These are phyloP conservation scores for Psilocybe mexicana DNA, from an alignment of 1,284 basidiomycete genomes.

Conservation along the genomic window DNA sequence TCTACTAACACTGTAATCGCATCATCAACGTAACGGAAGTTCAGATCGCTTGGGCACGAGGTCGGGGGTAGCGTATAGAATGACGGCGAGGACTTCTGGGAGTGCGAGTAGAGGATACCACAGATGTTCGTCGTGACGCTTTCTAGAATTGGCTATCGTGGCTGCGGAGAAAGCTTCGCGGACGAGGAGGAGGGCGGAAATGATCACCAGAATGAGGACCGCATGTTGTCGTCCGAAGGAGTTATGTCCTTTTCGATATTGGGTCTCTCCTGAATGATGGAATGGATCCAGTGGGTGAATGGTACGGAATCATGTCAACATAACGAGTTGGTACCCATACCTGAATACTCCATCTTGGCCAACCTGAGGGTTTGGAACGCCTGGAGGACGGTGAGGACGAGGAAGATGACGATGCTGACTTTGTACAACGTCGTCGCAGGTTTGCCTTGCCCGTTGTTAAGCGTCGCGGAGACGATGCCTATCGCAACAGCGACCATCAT, in stretches of 20 bases:
- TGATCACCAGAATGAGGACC: slow-evolving; percentile 35
- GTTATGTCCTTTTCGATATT: background rate
- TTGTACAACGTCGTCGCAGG: slow-evolving; percentile 8
- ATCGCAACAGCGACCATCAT: slow-evolving; percentile 30
- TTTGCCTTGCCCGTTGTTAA: slow-evolving; percentile 1
- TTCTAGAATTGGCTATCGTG: slow-evolving; percentile 30
- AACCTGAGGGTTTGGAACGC: slow-evolving; percentile 39
- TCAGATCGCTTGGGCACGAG: slow-evolving; percentile 35
- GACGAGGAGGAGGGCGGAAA: slow-evolving; percentile 40
- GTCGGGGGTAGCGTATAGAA: slow-evolving; percentile 42
- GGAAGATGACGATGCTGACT: slow-evolving; percentile 42
- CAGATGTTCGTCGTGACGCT: slow-evolving; percentile 39
- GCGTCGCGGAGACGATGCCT: slow-evolving; percentile 37
- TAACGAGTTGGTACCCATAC: slow-evolving; percentile 13
- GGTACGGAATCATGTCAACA: too few species aligned
- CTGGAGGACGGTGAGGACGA: slow-evolving; percentile 42
- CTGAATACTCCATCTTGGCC: slow-evolving; percentile 22
- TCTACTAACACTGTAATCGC: too few species aligned
- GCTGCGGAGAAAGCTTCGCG: slow-evolving; percentile 43
- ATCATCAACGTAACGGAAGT: background rate
- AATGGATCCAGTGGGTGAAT: background rate
- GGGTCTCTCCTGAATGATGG: background rate
- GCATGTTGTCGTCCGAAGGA: slow-evolving; percentile 35
- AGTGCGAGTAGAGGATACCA: slow-evolving; percentile 50
- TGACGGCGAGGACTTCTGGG: slow-evolving; percentile 43